These are phyloP conservation scores for Pyrus hybrid DNA, from an alignment of 331 rosid species.

Conservation along the genomic window DNA sequence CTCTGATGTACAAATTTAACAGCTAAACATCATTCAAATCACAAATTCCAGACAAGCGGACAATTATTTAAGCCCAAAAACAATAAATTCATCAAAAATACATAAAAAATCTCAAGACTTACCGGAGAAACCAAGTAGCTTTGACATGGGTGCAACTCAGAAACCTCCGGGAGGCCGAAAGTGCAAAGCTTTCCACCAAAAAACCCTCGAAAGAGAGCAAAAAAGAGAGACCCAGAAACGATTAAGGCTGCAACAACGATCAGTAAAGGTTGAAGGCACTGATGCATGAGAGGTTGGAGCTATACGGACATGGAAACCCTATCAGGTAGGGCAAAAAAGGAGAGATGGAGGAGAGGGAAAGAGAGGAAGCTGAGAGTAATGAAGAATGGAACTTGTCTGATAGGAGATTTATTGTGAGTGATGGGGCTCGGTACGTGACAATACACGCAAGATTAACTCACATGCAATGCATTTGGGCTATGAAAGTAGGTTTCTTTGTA, in stretches of 20 bases:
- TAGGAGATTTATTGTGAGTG: conserved; percentile 30
- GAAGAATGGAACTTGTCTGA: background rate
- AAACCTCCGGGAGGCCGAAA: conserved; percentile 35
- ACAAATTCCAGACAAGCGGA: conserved; percentile 3
- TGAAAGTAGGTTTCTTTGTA: conserved; percentile 40
- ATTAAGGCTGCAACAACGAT: conserved; percentile 11
- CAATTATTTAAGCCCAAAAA: background rate
- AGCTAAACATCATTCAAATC: conserved; percentile 5
- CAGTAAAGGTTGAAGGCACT: conserved; percentile 20
- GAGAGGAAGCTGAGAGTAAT: background rate
- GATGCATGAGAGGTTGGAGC: conserved; percentile 40
- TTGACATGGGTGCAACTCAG: conserved; percentile 55
- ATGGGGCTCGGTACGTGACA: conserved; percentile 20
- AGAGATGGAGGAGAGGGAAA: background rate
- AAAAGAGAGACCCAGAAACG: conserved; percentile 33
- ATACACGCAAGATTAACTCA: conserved; percentile 36
- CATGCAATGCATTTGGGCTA: conserved; percentile 65
- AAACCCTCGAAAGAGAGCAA: conserved; percentile 57
- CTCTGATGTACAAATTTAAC: no score
- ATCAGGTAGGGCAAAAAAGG: conserved; percentile 64
- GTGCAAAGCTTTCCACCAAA: conserved; percentile 21
- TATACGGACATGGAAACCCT: conserved; percentile 49
- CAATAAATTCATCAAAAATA: background rate
- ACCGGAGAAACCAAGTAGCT: conserved; percentile 78
- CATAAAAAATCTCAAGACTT: conserved; percentile 1